phyloP scores from a whole-genome alignment of 441 rosid genomes.

The Arabidopsis lyrata region DNA sequence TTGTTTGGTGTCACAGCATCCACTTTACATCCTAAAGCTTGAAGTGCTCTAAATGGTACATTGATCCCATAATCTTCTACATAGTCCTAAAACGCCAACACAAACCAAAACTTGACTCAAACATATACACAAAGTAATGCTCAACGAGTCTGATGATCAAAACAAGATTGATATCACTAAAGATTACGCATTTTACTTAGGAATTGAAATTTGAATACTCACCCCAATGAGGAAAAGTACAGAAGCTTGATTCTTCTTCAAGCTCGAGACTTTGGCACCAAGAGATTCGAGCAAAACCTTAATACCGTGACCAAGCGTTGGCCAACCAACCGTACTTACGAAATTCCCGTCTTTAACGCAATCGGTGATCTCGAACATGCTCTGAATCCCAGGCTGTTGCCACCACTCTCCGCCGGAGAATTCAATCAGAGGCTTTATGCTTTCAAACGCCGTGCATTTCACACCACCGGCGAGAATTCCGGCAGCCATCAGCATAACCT shows the following conservation, averaged over 20 bases:
- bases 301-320: conserved; percentile 50
- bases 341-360: conserved; percentile 58
- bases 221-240: conserved; percentile 59
- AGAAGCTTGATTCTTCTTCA: conserved; percentile 36
- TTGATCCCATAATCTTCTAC: conserved; percentile 61
- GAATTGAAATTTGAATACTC: no score
- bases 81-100: conserved; percentile 62
- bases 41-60: conserved; percentile 58
- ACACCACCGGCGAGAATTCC: conserved; percentile 51
- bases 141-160: background rate
- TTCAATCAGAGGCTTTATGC: conserved; percentile 56
- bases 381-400: conserved; percentile 57
- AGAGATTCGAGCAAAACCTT: conserved; percentile 49
- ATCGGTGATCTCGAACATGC: conserved; percentile 51
- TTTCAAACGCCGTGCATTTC: conserved; percentile 59
- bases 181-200: background rate
- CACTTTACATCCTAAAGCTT: conserved; percentile 58
- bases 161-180: conserved; percentile 4
- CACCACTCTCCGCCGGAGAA: conserved; percentile 60
- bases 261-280: conserved; percentile 43
- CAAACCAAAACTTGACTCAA: background rate
- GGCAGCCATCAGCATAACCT: conserved; percentile 54
- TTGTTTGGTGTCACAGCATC: conserved; percentile 57
- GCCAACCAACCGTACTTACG: conserved; percentile 60
- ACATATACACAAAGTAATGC: background rate